Evolutionary conservation across 2,329 filamentous ascomycete genomes (phyloP).

Genomic region (Epichloe brachyelytri): DNA sequence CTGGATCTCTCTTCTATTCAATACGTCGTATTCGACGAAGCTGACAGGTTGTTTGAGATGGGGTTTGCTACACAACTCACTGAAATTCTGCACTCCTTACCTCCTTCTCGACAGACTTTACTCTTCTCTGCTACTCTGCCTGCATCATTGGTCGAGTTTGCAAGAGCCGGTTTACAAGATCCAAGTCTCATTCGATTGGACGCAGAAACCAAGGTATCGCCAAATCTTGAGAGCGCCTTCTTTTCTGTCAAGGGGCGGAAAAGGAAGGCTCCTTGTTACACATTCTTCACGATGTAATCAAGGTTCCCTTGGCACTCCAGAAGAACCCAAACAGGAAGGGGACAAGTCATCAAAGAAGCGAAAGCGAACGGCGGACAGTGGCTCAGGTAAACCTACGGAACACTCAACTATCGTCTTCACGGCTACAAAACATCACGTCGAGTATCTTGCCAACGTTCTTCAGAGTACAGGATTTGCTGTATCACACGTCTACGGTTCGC

Average conservation of each 20-base stretch:
- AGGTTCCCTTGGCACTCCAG: conserved; percentile 60
- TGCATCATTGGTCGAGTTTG: conserved; percentile 90
- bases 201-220: conserved; percentile 89
- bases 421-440: conserved; percentile 93
- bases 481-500: conserved; percentile 86
- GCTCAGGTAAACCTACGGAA: conserved; percentile 57
- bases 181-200: conserved; percentile 83
- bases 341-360: conserved; percentile 52
- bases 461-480: conserved; percentile 71
- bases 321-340: conserved; percentile 32
- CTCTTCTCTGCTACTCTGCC: conserved; percentile 93
- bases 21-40: conserved; percentile 96
- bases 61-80: conserved; percentile 88
- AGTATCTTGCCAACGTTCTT: conserved; percentile 79
- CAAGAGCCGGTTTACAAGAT: conserved; percentile 82
- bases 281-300: conserved; percentile 81
- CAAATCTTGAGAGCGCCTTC: conserved; percentile 89
- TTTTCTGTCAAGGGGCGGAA: conserved; percentile 83
- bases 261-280: conserved; percentile 89
- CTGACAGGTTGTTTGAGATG: conserved; percentile 96
- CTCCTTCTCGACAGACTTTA: conserved; percentile 72
- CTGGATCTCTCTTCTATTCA: conserved; percentile 80
- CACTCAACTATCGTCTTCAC: conserved; percentile 93
- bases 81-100: conserved; percentile 84
- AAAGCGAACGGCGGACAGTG: conserved; percentile 46